Evolutionary conservation across 345 rosid genomes (phyloP).

Genomic region (Hirschfeldia incana): DNA sequence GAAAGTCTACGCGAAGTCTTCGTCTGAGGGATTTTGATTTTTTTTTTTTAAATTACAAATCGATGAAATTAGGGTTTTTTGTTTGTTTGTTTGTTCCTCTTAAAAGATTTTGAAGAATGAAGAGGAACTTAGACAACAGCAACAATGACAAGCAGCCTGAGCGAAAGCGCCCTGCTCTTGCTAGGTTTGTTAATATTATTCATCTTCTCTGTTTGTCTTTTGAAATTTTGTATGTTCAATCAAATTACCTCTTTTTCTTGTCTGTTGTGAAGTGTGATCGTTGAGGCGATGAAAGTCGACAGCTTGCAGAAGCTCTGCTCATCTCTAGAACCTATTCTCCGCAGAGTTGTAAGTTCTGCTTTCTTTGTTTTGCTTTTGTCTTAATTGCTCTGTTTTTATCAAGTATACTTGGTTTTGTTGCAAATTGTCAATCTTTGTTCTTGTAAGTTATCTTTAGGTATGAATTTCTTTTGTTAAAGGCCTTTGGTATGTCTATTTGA

Average conservation of each 20-base stretch:
- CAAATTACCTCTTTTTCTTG: neutral
- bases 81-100: neutral
- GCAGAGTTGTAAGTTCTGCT: slow-evolving; percentile 72
- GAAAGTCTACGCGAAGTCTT: neutral
- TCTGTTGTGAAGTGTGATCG: slow-evolving; percentile 54
- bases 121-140: slow-evolving; percentile 47
- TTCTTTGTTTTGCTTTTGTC: neutral
- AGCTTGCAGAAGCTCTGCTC: slow-evolving; percentile 92
- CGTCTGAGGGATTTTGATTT: neutral
- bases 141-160: slow-evolving; percentile 54
- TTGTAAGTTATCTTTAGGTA: neutral
- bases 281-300: slow-evolving; percentile 92
- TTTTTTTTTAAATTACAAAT: neutral
- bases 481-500: neutral
- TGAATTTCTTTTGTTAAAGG: neutral
- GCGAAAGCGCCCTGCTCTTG: slow-evolving; percentile 69
- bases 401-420: neutral
- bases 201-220: neutral
- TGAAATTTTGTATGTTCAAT: neutral
- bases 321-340: slow-evolving; percentile 89
- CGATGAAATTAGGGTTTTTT: neutral
- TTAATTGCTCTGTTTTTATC: no score
- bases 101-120: slow-evolving; percentile 26
- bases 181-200: slow-evolving; percentile 42
- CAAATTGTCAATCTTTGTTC: neutral